These are phyloP conservation scores for Eucalyptus cloeziana DNA, from an alignment of 345 rosid species.

Conservation along the genomic window DNA sequence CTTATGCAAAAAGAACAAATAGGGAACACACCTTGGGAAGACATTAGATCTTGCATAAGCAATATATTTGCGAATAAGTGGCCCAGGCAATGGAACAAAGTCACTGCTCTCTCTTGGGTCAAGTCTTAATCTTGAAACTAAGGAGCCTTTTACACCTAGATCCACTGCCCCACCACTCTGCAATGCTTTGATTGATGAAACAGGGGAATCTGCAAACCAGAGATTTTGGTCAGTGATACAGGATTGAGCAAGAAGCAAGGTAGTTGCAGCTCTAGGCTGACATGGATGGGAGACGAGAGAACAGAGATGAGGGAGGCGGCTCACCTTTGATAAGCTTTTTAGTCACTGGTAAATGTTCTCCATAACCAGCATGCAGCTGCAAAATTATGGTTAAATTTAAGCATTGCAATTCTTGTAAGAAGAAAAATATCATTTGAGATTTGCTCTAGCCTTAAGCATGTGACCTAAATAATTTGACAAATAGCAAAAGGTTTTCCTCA, in stretches of 20 bases:
- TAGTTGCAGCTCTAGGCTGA: not conserved
- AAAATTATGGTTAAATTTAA: not conserved
- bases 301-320: not conserved
- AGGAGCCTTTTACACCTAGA: conserved; percentile 32
- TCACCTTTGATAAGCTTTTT: not conserved
- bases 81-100: conserved; percentile 72
- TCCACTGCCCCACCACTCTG: conserved; percentile 22
- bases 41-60: conserved; percentile 78
- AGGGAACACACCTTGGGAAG: conserved; percentile 66
- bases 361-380: conserved; percentile 84
- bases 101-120: conserved; percentile 56
- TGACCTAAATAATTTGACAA: not conserved
- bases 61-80: conserved; percentile 83
- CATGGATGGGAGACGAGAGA: not conserved
- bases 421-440: not conserved
- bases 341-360: conserved; percentile 28
- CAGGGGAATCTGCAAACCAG: not conserved
- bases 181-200: conserved; percentile 26
- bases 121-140: conserved; percentile 74
- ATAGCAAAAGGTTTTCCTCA: not conserved
- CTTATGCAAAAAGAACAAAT: not conserved
- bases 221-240: not conserved
- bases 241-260: not conserved
- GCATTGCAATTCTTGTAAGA: not conserved
- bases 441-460: not conserved